Conservation (phyloP, 345 rosid genomes). For the Dimocarpus longan region DNA sequence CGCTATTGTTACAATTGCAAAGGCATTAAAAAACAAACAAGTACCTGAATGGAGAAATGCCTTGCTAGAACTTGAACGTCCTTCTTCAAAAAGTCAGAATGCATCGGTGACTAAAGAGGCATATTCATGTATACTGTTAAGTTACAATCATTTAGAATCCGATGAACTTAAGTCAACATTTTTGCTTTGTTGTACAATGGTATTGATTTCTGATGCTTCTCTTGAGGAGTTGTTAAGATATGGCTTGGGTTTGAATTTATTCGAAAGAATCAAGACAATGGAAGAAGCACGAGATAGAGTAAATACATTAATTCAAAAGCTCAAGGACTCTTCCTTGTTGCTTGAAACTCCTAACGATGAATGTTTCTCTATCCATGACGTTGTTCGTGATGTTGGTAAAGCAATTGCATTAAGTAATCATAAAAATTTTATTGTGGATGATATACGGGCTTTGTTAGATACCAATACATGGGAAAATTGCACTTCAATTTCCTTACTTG, state of each 20-base stretch:
- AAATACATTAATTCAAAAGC: background rate
- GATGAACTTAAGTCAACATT: no score
- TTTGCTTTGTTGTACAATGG: no score
- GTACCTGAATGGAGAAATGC: slow-evolving; percentile 28
- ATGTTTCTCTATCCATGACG: slow-evolving; percentile 6
- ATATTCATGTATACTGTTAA: no score
- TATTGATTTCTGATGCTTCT: no score
- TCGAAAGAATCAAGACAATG: background rate
- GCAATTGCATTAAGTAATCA: no score
- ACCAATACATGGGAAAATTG: no score
- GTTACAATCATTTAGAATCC: no score
- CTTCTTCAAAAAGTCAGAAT: background rate
- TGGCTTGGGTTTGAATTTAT: slow-evolving; percentile 16
- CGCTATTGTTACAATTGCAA: slow-evolving; percentile 17
- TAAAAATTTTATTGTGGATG: no score
- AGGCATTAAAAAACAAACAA: slow-evolving; percentile 6
- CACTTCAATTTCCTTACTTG: background rate
- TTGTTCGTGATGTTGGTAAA: slow-evolving; percentile 8
- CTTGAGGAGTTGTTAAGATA: slow-evolving; percentile 4
- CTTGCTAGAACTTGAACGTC: background rate
- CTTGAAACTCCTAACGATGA: background rate
- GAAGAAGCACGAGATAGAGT: slow-evolving; percentile 10
- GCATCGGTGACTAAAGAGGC: no score
- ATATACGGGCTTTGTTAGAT: no score
- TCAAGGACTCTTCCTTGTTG: background rate